Evolutionary conservation across 2,329 filamentous ascomycete species (phyloP), one percentile per base, ranked within the genome.

Genomic region (Sarocladium strictum): DNA sequence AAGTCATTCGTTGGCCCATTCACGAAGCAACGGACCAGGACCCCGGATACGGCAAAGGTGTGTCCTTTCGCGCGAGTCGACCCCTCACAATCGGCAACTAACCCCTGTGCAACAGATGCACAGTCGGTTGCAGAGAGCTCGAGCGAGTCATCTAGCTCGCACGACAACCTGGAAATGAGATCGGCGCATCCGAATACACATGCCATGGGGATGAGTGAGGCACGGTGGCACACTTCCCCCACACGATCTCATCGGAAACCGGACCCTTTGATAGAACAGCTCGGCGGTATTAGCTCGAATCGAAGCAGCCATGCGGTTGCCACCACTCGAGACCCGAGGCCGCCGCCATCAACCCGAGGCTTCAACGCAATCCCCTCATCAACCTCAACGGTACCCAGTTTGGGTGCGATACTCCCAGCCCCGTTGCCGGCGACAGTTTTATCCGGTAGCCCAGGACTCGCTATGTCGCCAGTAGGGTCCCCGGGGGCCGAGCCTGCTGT

Each of bases 91-190:
- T 53, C 50, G 23, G 14, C 47, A 17, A 51, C 47, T 51, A 50
- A 29, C 26, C 23, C n/a, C 26, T 51, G 32, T 32, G 45, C 27
- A 23, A 43, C 26, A 55, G 33, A 53, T 54, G 59, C 52, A 12
- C 37, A 41, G 32, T 67, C 64, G 7, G 65, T 69, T 15, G 62
- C 63, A 17, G 67, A 67, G 53, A 75, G 72, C 61, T 70, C 67
- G 15, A 63, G 63, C 55, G 66, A 64, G 51, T 74, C 71, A 15
- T 68, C 62, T 50, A 70, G 67, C 59, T 72, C 73, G 12, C 64
- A 68, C 52, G 72, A 72, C 38, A 72, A 69, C 33, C 60, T 73
- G 37, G 72, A 74, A 59, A 73, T 74, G 62, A 69, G 63, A 58
- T 56, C 63, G 58, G 38, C 50, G 60, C 32, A 40, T 19, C 9